Evolutionary conservation across 441 rosid species (phyloP), one percentile per base, ranked within the genome.

Genomic region (Eugenia klotzschiana): DNA sequence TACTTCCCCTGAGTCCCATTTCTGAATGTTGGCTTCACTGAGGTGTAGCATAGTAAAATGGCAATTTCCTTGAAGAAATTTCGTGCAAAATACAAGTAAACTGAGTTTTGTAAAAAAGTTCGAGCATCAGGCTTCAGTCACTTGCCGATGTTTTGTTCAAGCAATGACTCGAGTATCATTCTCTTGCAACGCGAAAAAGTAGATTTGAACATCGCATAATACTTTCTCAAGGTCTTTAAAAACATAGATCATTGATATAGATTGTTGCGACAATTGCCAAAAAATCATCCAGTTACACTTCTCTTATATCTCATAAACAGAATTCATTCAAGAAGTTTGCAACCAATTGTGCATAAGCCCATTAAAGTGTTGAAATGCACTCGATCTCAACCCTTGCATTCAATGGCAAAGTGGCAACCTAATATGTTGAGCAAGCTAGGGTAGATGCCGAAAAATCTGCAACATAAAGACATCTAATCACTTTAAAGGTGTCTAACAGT

Each of bases 371-470:
- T 29, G 98, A 98, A 87, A 95, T 92, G 92, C 98, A 94, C 83
- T 96, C 96, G 11, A 96, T 93, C 91, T 95, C 98, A 43, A 95
- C 91, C 93, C 82, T 94, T 60, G 98, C 97, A 79, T 93, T 89
- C 85, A 92, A 27, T 23, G 99, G 98, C 90, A 94, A 87, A 80
- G 96, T 98, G 27, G 98, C 97, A 3, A 91, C 98, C 87, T 93
- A 97, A 86, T 92, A 95, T 20, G 98, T 97, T 13, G 98, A 89
- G 49, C 96, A 91, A 56, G 98, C 94, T 13, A 98, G 98, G 37
- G 92, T 89, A 83, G 95, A 93, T 55, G 93, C 92, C 26, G 95
- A 92, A 82, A 97, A 95, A 89, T 95, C 98, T 92, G 94, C 85
- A 88, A 82, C 51, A 87, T 8, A 85, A 73, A 86, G 51, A 79